phyloP scores from a whole-genome alignment of 192 early-diverging fungal genomes.

The Phlyctochytrium planicorne region DNA sequence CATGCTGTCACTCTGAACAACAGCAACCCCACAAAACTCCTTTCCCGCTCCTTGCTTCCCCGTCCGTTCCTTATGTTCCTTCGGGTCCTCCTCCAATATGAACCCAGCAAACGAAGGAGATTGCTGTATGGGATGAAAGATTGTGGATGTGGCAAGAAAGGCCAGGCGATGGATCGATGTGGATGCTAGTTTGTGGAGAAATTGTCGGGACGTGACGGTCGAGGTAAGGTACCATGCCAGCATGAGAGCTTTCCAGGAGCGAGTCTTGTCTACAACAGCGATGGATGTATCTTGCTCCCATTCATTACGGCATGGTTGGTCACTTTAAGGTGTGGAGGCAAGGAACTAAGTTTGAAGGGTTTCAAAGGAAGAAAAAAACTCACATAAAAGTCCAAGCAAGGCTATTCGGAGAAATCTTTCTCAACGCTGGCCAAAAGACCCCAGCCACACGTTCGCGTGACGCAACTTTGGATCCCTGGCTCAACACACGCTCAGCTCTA shows the following conservation, averaged over 20 bases:
- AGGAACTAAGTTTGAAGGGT: no score
- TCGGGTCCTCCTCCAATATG: neutral
- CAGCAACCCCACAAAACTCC: neutral
- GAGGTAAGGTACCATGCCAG: neutral
- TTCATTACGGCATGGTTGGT: neutral
- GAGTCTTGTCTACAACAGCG: neutral
- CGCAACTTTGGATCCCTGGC: no score
- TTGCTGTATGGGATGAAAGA: neutral
- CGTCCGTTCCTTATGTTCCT: neutral
- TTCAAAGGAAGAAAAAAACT: neutral
- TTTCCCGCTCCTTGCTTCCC: no score
- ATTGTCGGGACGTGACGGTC: neutral
- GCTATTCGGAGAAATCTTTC: neutral
- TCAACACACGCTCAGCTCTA: no score
- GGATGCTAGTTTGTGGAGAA: neutral
- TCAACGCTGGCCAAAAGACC: neutral
- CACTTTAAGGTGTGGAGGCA: neutral
- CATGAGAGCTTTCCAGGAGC: neutral
- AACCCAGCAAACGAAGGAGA: neutral
- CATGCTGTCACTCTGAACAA: neutral
- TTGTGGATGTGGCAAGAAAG: neutral
- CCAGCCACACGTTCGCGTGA: no score
- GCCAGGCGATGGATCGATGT: neutral
- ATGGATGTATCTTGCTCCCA: neutral
- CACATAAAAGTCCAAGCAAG: neutral